phyloP scores from a whole-genome alignment of 1,284 basidiomycete genomes.

The Xerocomus nothofagi region DNA sequence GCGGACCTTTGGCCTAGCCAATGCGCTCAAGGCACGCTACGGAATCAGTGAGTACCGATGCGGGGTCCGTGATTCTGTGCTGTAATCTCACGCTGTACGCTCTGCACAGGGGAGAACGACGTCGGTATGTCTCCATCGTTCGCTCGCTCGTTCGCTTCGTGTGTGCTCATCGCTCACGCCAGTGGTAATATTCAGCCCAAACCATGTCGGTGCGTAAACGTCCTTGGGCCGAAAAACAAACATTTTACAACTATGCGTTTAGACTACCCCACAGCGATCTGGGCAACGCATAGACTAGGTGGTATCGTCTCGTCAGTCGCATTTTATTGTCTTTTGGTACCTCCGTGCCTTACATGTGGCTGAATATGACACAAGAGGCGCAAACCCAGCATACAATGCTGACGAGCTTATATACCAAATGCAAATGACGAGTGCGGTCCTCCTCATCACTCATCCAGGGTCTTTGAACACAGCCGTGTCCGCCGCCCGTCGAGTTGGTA shows the following conservation, averaged over 20 bases:
- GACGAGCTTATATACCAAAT: slow-evolving; percentile 70
- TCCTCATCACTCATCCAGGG: slow-evolving; percentile 61
- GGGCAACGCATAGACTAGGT: slow-evolving; percentile 71
- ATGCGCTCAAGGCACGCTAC: slow-evolving; percentile 56
- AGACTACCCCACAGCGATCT: slow-evolving; percentile 73
- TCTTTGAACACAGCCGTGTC: slow-evolving; percentile 49
- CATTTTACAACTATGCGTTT: too few relatives aligned
- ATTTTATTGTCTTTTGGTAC: background rate
- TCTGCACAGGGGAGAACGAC: slow-evolving; percentile 29
- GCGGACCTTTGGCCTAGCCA: slow-evolving; percentile 61
- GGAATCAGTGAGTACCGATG: slow-evolving; percentile 51
- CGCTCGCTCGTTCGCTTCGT: too few relatives aligned
- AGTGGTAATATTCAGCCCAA: slow-evolving; percentile 71
- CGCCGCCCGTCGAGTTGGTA: slow-evolving; percentile 53
- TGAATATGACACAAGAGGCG: slow-evolving; percentile 33
- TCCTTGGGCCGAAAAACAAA: background rate
- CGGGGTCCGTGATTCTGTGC: background rate
- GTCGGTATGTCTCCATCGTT: slow-evolving; percentile 49
- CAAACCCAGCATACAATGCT: slow-evolving; percentile 68
- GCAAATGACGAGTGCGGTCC: slow-evolving; percentile 50
- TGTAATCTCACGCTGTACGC: slow-evolving; percentile 2
- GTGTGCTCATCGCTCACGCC: slow-evolving; percentile 6
- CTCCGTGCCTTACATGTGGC: background rate
- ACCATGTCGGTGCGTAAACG: slow-evolving; percentile 57
- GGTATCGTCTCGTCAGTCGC: slow-evolving; percentile 59